Evolutionary conservation across 1,139 yeast genomes (phyloP).

Genomic region (Pichia sp.): DNA sequence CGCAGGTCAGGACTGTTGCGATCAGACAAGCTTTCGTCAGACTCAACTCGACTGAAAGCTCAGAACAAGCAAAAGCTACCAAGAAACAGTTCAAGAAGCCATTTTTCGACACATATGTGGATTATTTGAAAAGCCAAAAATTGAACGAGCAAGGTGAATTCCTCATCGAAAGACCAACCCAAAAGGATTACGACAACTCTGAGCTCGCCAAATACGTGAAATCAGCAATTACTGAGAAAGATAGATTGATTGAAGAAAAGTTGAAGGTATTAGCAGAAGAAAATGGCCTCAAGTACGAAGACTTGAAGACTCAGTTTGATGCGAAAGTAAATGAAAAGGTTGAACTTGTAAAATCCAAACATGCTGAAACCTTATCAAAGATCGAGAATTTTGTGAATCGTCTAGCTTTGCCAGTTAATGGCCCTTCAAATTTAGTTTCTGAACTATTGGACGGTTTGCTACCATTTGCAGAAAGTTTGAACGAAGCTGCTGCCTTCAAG

Average conservation of each 20-base stretch:
- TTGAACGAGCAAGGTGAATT: slow-evolving; percentile 44
- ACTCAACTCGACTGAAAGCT: slow-evolving; percentile 10
- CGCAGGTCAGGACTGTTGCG: slow-evolving; percentile 2
- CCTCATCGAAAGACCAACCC: slow-evolving; percentile 20
- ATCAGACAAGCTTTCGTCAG: slow-evolving; percentile 1
- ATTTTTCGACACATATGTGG: slow-evolving; percentile 39
- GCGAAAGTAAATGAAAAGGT: slow-evolving; percentile 20
- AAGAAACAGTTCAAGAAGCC: slow-evolving; percentile 7
- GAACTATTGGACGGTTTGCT: slow-evolving; percentile 20
- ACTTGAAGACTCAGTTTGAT: slow-evolving; percentile 22
- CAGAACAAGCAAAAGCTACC: not conserved
- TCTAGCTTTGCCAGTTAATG: slow-evolving; percentile 18
- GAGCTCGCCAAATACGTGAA: slow-evolving; percentile 21
- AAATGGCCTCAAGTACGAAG: slow-evolving; percentile 20
- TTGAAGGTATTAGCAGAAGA: slow-evolving; percentile 23
- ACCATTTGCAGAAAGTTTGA: slow-evolving; percentile 18
- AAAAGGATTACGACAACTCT: slow-evolving; percentile 23
- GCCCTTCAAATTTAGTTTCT: slow-evolving; percentile 11
- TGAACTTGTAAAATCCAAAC: slow-evolving; percentile 6
- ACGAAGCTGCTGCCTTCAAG: slow-evolving; percentile 22
- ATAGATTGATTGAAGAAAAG: slow-evolving; percentile 25
- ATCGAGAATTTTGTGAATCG: slow-evolving; percentile 18
- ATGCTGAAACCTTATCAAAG: slow-evolving; percentile 15
- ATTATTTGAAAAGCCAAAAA: slow-evolving; percentile 49
- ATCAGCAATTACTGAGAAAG: slow-evolving; percentile 21